phyloP scores from a whole-genome alignment of 495 filamentous ascomycete genomes.

The Penicillium cosmopolitanum region DNA sequence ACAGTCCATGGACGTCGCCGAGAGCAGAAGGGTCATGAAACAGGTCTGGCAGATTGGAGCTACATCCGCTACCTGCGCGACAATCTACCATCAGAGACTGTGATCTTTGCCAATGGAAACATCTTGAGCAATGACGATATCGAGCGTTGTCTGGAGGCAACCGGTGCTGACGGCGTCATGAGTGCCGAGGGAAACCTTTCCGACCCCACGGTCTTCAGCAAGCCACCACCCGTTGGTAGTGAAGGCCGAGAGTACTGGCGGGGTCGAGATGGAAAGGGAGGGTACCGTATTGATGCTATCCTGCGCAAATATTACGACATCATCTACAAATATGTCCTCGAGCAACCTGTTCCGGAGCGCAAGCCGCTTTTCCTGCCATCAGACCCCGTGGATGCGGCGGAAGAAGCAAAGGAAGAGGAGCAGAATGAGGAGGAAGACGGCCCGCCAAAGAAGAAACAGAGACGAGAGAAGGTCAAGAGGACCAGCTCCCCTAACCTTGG shows the following conservation, averaged over 20 bases:
- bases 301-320: slow-evolving; percentile 89
- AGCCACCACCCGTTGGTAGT: slow-evolving; percentile 61
- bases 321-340: slow-evolving; percentile 73
- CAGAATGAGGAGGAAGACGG: slow-evolving; percentile 46
- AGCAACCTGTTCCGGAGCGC: slow-evolving; percentile 61
- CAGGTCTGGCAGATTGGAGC: slow-evolving; percentile 90
- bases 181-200: slow-evolving; percentile 91
- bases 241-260: slow-evolving; percentile 84
- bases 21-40: slow-evolving; percentile 96
- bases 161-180: slow-evolving; percentile 93
- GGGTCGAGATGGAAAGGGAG: slow-evolving; percentile 76
- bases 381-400: slow-evolving; percentile 52
- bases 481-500: slow-evolving; percentile 69
- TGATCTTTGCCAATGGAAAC: slow-evolving; percentile 97
- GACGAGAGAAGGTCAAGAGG: slow-evolving; percentile 53
- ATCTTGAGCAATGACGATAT: slow-evolving; percentile 83
- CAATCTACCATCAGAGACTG: slow-evolving; percentile 80
- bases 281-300: slow-evolving; percentile 87
- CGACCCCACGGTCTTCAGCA: slow-evolving; percentile 84
- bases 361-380: slow-evolving; percentile 75
- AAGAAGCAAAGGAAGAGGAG: slow-evolving; percentile 32
- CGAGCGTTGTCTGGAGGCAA: slow-evolving; percentile 76
- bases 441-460: slow-evolving; percentile 65
- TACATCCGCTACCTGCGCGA: slow-evolving; percentile 81
- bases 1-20: slow-evolving; percentile 87